Evolutionary conservation across 441 rosid genomes (phyloP).

Genomic region (Francoa sonchifolia): DNA sequence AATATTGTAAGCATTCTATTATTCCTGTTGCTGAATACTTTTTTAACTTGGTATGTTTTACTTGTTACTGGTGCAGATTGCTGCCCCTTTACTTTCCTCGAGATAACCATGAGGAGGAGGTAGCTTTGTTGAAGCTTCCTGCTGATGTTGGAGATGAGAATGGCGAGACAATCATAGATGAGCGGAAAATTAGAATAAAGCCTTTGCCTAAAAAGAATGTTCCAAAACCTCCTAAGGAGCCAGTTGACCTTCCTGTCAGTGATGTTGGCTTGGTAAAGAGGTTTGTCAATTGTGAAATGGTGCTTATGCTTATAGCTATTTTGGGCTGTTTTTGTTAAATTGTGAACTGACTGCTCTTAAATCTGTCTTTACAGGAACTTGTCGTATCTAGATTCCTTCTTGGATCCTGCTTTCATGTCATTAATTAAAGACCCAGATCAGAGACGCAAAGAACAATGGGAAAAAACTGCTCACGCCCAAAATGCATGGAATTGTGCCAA

Average conservation of each 20-base stretch:
- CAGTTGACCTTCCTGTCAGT: conserved; percentile 58
- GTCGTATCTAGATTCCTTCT: conserved; percentile 65
- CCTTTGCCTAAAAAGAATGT: conserved; percentile 73
- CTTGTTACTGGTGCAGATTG: conserved; percentile 41
- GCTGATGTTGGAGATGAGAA: conserved; percentile 99
- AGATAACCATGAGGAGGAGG: conserved; percentile 89
- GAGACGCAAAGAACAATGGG: conserved; percentile 95
- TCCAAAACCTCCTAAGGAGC: conserved; percentile 51
- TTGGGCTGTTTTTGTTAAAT: not conserved
- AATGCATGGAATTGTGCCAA: conserved; percentile 84
- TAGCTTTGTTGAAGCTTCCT: conserved; percentile 88
- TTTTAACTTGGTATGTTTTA: not conserved
- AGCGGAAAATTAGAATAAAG: conserved; percentile 93
- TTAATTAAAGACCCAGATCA: conserved; percentile 94
- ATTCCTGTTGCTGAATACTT: not conserved
- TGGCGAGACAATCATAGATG: conserved; percentile 93
- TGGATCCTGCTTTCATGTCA: conserved; percentile 99
- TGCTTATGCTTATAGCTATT: not conserved
- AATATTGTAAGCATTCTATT: conserved; percentile 1
- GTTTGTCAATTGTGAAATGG: conserved; percentile 28
- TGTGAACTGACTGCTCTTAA: no score
- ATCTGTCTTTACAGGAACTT: conserved; percentile 63
- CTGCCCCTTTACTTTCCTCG: conserved; percentile 98
- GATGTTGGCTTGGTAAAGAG: conserved; percentile 88
- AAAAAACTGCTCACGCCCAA: conserved; percentile 83